A percentile compares a stretch with the other conserved stretches of the same genome.
Conservation (phyloP, 352 stramenopile genomes). For the Pythium utonaiense region DNA sequence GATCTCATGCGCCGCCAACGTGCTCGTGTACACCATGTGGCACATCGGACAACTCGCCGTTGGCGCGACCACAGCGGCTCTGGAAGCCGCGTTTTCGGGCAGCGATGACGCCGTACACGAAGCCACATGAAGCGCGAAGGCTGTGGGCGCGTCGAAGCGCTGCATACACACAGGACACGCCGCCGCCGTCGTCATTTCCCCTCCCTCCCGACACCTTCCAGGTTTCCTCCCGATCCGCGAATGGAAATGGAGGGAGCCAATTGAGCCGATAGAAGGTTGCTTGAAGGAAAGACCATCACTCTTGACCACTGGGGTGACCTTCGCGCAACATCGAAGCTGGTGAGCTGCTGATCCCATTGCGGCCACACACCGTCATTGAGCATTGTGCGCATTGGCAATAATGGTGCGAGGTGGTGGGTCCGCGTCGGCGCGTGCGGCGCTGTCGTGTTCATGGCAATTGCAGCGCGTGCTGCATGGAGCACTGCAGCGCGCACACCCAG, state of each 20-base stretch:
- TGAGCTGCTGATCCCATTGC: not conserved
- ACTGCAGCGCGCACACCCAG: conserved; percentile 32
- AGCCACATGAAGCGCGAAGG: conserved; percentile 56
- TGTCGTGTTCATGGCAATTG: conserved; percentile 53
- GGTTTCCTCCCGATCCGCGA: not conserved
- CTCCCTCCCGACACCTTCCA: not conserved
- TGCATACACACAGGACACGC: conserved; percentile 50
- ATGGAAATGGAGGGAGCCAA: not conserved
- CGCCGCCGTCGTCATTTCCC: conserved; percentile 21
- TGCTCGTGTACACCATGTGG: conserved; percentile 53
- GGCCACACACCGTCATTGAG: not conserved
- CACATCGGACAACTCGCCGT: conserved; percentile 50
- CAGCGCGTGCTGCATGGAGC: conserved; percentile 41
- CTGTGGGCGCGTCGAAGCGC: conserved; percentile 28
- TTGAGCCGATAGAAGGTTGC: not conserved
- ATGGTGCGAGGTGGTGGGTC: not conserved
- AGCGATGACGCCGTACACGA: conserved; percentile 31
- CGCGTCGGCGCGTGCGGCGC: conserved; percentile 16
- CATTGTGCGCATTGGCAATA: too few species aligned
- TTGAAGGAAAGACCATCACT: conserved; percentile 7
- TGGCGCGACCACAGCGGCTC: conserved; percentile 6
- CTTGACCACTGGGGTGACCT: conserved; percentile 6
- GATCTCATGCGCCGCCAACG: conserved; percentile 48
- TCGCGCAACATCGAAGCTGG: conserved; percentile 12
- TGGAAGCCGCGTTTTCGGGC: conserved; percentile 6